phyloP scores from a whole-genome alignment of 129 eudicot species.

The Smallanthus sonchifolius region DNA sequence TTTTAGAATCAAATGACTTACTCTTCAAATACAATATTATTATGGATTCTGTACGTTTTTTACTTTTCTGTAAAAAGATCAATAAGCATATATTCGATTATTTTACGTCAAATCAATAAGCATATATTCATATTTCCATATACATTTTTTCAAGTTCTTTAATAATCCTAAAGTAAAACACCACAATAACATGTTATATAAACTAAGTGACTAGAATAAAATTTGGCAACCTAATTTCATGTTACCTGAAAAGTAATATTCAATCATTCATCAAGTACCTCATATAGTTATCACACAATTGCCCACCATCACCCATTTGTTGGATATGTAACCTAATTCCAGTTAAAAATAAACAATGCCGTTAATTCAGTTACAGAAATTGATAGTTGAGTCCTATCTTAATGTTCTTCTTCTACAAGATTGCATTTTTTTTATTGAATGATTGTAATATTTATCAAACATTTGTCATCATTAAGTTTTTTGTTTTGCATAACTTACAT shows the following conservation, averaged over 20 bases:
- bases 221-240: not conserved
- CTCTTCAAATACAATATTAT: not conserved
- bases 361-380: not conserved
- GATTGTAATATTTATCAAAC: not conserved
- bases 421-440: not conserved
- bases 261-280: not conserved
- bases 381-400: not conserved
- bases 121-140: not conserved
- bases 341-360: not conserved
- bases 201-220: not conserved
- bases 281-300: not conserved
- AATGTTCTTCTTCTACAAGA: not conserved
- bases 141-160: too few relatives aligned
- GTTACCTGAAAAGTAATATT: constrained; percentile 6
- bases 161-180: not conserved
- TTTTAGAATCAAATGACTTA: not conserved
- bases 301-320: constrained; percentile 1
- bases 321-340: not conserved
- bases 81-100: not conserved
- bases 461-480: not conserved
- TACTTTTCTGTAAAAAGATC: not conserved
- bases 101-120: too few relatives aligned
- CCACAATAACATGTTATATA: not conserved
- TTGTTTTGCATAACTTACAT: too few relatives aligned
- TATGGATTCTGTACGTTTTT: not conserved